Evolutionary conservation across 208 protist species (phyloP).

Genomic region (Naegleria fowleri): DNA sequence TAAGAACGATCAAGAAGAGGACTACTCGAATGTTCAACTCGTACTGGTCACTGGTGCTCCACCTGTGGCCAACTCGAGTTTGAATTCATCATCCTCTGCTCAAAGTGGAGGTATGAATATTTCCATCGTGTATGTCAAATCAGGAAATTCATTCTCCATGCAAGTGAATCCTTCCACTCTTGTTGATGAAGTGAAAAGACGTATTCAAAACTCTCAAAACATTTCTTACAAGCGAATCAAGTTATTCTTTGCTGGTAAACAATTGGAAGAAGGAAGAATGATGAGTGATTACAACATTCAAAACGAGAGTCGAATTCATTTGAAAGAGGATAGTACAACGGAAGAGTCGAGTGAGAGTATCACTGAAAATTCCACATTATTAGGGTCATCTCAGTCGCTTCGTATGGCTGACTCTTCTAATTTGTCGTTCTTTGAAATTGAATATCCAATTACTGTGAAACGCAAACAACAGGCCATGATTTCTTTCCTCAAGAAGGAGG

Average conservation of each 20-base stretch:
- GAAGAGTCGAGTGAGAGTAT: background rate
- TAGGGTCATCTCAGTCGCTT: too few species aligned
- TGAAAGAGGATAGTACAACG: background rate
- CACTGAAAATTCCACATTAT: background rate
- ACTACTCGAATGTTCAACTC: background rate
- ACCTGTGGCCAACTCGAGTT: background rate
- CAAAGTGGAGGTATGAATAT: background rate
- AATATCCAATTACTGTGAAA: background rate
- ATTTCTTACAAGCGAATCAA: background rate
- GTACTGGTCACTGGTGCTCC: background rate
- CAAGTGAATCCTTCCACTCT: background rate
- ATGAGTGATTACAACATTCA: background rate
- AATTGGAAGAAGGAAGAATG: background rate
- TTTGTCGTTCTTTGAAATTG: background rate
- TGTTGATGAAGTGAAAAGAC: background rate
- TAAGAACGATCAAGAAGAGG: constrained; percentile 1
- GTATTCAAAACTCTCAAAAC: background rate
- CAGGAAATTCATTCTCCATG: background rate
- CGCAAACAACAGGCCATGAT: background rate
- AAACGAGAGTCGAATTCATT: background rate
- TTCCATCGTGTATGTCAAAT: background rate
- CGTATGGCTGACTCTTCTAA: background rate
- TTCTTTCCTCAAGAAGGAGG: background rate
- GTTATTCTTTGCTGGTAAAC: background rate
- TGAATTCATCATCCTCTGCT: background rate